Conservation (phyloP, 768 basidiomycete species). For the Sistotremastrum niveocremeum region DNA sequence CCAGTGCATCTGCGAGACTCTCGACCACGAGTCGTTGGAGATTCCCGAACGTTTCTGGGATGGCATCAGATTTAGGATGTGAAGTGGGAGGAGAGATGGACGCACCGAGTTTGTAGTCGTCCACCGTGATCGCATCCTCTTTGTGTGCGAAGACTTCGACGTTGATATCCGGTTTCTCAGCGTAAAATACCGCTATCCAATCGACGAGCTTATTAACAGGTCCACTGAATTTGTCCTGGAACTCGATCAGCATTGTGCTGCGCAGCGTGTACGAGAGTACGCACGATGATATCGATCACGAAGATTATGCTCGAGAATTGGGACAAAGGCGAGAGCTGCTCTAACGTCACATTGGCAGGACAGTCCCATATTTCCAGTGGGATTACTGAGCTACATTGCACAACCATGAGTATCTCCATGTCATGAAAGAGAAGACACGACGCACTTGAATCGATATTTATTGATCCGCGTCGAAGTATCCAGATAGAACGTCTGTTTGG, state of each 20-base stretch:
- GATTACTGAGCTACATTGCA: slow-evolving; percentile 57
- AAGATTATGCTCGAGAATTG: slow-evolving; percentile 81
- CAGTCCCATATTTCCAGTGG: slow-evolving; percentile 95
- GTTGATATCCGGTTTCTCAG: slow-evolving; percentile 60
- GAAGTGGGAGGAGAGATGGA: slow-evolving; percentile 1
- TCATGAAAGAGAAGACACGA: slow-evolving; percentile 4
- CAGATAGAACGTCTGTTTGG: slow-evolving; percentile 82
- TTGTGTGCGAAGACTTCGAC: slow-evolving; percentile 95
- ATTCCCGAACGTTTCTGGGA: slow-evolving; percentile 75
- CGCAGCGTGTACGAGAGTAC: slow-evolving; percentile 14
- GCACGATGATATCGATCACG: slow-evolving; percentile 87
- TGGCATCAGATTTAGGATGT: slow-evolving; percentile 1
- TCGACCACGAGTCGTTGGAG: slow-evolving; percentile 81
- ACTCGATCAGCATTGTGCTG: not conserved
- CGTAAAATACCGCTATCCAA: slow-evolving; percentile 64
- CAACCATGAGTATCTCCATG: not conserved
- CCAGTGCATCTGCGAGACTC: slow-evolving; percentile 58
- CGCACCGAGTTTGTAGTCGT: slow-evolving; percentile 83
- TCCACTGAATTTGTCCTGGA: slow-evolving; percentile 71
- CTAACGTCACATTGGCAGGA: slow-evolving; percentile 72
- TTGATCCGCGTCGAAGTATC: slow-evolving; percentile 72
- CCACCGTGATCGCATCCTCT: slow-evolving; percentile 69
- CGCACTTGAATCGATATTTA: slow-evolving; percentile 73
- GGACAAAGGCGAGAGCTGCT: slow-evolving; percentile 62
- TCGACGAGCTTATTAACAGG: slow-evolving; percentile 73